Base-by-base conservation (phyloP, 371 early-diverging fungal genomes). In the Gilbertella persicaria region DNA sequence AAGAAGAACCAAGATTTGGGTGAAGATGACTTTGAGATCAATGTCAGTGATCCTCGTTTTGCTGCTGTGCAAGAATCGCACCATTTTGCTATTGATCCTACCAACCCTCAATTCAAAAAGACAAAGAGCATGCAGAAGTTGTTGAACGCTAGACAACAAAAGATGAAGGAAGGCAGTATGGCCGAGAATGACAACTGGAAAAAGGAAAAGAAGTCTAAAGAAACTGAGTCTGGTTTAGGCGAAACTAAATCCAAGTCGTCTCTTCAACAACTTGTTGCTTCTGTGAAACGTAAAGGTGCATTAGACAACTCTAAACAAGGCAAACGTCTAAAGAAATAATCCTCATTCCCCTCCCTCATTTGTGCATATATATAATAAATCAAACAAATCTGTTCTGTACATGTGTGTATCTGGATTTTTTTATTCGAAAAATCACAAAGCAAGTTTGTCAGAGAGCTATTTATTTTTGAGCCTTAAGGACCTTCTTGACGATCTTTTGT, bases 401-500 rank as follows among this genome's bases (percentile, higher is more conserved):
- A n/a, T 36, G 23, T 4, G 24, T 40, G 50, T 50, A 50, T 25
- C 28, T 17, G n/a, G n/a, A 19, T 46, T 5, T 9, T 49, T 49
- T 38, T 37, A 5, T 36, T 36, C n/a, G 13, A 14, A 36, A 36
- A 30, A 12, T 42, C 21, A 6, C 21, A 40, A 40, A 40, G 16
- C 6, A 40, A 7, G 21, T 14, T 24, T 30, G 30, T 30, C 30
- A 12, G 16, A 7, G 30, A 7, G 30, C 7, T 12, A 42, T 36
- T 64, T 64, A 58, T 51, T 64, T 58, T 52, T 91, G 89, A 54
- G 87, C 77, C 89, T 95, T 96, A 69, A 95, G 82, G 64, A 96
- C 94, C 81, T 90, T 93, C 93, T 97, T 97, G 78, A 97, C 96
- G 68, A 98, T 96, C 93, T 97, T 97, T 84, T 97, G 97, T 85